Evolutionary conservation across 2,329 filamentous ascomycete genomes (phyloP).

Genomic region (Cladosporium sp.): DNA sequence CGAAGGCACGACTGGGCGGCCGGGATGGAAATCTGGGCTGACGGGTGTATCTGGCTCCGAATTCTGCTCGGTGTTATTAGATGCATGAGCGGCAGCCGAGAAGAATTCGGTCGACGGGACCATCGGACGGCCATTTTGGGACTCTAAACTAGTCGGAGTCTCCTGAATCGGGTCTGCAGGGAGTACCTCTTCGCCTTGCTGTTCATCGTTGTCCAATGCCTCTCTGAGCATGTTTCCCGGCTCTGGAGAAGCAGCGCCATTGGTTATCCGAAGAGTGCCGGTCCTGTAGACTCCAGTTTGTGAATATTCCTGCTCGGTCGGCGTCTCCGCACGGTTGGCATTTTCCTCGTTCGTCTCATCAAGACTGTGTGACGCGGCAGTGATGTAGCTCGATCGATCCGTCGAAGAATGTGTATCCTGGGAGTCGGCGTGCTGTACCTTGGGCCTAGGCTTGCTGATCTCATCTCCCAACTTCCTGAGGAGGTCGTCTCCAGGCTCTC

Average conservation of each 20-base stretch:
- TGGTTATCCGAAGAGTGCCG: slow-evolving; percentile 44
- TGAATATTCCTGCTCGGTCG: slow-evolving; percentile 38
- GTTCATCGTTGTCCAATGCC: not conserved
- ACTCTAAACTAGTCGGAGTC: too few species aligned
- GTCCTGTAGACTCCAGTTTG: slow-evolving; percentile 39
- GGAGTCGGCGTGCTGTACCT: not conserved
- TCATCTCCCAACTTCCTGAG: slow-evolving; percentile 25
- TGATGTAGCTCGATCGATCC: not conserved
- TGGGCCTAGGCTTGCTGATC: not conserved
- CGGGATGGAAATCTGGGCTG: not conserved
- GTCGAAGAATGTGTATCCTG: not conserved
- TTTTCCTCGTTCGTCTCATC: not conserved
- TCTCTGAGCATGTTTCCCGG: slow-evolving; percentile 18
- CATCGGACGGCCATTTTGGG: too few species aligned
- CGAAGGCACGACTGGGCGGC: not conserved
- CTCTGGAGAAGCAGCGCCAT: slow-evolving; percentile 43
- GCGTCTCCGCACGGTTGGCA: slow-evolving; percentile 33
- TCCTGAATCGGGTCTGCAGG: not conserved
- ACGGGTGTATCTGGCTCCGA: not conserved
- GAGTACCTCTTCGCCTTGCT: not conserved
- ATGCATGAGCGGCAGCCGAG: too few species aligned
- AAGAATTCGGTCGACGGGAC: too few species aligned
- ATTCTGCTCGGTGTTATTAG: too few species aligned
- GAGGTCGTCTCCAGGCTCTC: slow-evolving; percentile 24
- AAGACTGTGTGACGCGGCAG: not conserved